A percentile compares a stretch with the other conserved stretches of the same genome.
These are phyloP conservation scores for Discostella pseudostelligera DNA, from an alignment of 108 stramenopile genomes.

Conservation along the genomic window DNA sequence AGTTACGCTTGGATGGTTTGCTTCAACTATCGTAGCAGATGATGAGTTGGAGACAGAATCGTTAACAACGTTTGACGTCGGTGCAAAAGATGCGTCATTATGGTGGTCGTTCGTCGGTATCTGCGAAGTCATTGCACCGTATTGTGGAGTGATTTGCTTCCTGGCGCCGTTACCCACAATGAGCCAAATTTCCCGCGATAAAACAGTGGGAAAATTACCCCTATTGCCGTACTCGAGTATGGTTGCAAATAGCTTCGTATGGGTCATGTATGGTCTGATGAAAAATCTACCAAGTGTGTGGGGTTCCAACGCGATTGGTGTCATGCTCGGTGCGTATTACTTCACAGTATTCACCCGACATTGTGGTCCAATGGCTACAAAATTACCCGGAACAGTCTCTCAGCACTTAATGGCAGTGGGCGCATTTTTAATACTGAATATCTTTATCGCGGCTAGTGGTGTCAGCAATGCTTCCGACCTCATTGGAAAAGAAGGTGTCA, in stretches of 20 bases:
- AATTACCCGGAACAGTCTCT: conserved; percentile 43
- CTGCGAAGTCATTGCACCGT: conserved; percentile 30
- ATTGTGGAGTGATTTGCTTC: conserved; percentile 23
- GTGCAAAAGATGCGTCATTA: neutral
- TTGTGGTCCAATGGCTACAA: conserved; percentile 40
- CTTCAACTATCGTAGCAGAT: neutral
- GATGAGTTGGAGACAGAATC: conserved; percentile 4
- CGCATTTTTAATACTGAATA: conserved; percentile 23
- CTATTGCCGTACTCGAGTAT: conserved; percentile 75
- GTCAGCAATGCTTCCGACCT: conserved; percentile 25
- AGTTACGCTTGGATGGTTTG: neutral
- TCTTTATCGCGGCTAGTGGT: conserved; percentile 19
- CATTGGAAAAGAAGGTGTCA: conserved; percentile 41
- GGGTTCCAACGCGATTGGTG: conserved; percentile 55
- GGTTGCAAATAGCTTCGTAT: conserved; percentile 55
- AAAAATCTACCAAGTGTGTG: conserved; percentile 49
- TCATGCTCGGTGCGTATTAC: conserved; percentile 56
- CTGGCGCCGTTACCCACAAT: conserved; percentile 62
- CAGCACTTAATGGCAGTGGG: conserved; percentile 35
- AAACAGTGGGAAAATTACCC: conserved; percentile 57
- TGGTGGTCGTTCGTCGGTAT: conserved; percentile 17
- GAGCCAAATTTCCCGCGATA: conserved; percentile 41
- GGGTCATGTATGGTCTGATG: conserved; percentile 57
- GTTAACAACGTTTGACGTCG: neutral
- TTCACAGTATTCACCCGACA: conserved; percentile 40